Conservation (phyloP, 805 yeast species). For the Candida morakotiae region DNA sequence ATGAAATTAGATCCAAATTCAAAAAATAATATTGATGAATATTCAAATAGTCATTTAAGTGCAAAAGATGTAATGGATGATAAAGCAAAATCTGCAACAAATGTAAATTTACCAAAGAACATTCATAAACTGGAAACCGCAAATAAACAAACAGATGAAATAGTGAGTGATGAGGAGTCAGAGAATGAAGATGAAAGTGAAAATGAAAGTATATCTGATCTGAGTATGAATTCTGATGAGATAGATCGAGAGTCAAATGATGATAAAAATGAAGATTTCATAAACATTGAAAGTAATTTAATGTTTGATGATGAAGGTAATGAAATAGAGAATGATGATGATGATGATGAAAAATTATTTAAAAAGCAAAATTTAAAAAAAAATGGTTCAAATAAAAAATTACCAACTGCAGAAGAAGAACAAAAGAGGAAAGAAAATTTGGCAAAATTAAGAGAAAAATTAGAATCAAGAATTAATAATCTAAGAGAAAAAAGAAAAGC, state of each 20-base stretch:
- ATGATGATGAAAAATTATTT: conserved; percentile 3
- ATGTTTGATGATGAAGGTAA: conserved; percentile 65
- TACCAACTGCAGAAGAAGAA: conserved; percentile 45
- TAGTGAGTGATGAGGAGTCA: conserved; percentile 9
- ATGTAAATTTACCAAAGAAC: conserved; percentile 35
- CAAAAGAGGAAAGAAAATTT: conserved; percentile 50
- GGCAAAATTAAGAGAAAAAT: conserved; percentile 68
- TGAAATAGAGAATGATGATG: conserved; percentile 13
- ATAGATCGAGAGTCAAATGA: conserved; percentile 17
- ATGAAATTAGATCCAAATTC: conserved; percentile 73
- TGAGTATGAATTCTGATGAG: conserved; percentile 4
- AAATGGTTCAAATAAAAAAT: conserved; percentile 16
- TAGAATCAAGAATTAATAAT: conserved; percentile 65
- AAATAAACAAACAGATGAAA: conserved; percentile 2
- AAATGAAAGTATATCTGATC: neutral
- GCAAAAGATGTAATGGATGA: conserved; percentile 61
- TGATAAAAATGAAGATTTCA: conserved; percentile 20
- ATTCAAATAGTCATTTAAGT: conserved; percentile 36
- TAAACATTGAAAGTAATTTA: conserved; percentile 26
- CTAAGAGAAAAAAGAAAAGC: conserved; percentile 85
- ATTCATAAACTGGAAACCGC: conserved; percentile 8
- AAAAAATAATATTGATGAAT: conserved; percentile 40
- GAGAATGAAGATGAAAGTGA: conserved; percentile 7
- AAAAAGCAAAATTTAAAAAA: conserved; percentile 10
- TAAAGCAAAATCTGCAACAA: conserved; percentile 51